Percentiles rank a stretch among this genome's conserved stretches.
Evolutionary conservation across 192 early-diverging fungal species (phyloP).

Genomic region (Rhizophagus clarus): DNA sequence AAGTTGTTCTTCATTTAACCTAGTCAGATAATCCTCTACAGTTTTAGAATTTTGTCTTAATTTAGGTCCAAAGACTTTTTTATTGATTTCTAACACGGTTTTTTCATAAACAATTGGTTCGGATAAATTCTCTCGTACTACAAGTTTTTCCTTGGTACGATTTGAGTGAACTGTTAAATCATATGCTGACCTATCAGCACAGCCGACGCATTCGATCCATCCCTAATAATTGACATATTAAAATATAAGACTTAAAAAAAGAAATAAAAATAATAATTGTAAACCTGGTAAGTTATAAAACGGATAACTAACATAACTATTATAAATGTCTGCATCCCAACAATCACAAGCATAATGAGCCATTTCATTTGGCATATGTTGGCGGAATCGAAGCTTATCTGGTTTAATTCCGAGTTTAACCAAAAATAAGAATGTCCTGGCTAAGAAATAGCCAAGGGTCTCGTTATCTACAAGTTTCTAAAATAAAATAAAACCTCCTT

Average conservation of each 20-base stretch:
- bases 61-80: conserved; percentile 92
- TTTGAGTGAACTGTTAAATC: conserved; percentile 91
- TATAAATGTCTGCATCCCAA: conserved; percentile 99
- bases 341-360: conserved; percentile 98
- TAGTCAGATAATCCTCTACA: conserved; percentile 76
- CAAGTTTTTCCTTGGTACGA: conserved; percentile 89
- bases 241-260: neutral
- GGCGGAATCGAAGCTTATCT: conserved; percentile 89
- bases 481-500: neutral
- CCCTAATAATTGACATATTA: conserved; percentile 51
- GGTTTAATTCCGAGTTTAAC: conserved; percentile 86
- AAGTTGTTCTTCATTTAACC: conserved; percentile 56
- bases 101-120: conserved; percentile 80
- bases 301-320: conserved; percentile 68
- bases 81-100: conserved; percentile 84
- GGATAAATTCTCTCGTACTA: conserved; percentile 86
- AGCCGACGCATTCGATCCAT: conserved; percentile 99
- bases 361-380: conserved; percentile 99
- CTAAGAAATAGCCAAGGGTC: conserved; percentile 98
- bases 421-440: conserved; percentile 92
- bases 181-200: conserved; percentile 98
- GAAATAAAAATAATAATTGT: neutral
- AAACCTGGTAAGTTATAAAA: neutral
- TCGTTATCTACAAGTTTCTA: conserved; percentile 90
- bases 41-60: conserved; percentile 91